Base-by-base conservation (phyloP, 2,329 filamentous ascomycete species). In the Cadophora gregata region DNA sequence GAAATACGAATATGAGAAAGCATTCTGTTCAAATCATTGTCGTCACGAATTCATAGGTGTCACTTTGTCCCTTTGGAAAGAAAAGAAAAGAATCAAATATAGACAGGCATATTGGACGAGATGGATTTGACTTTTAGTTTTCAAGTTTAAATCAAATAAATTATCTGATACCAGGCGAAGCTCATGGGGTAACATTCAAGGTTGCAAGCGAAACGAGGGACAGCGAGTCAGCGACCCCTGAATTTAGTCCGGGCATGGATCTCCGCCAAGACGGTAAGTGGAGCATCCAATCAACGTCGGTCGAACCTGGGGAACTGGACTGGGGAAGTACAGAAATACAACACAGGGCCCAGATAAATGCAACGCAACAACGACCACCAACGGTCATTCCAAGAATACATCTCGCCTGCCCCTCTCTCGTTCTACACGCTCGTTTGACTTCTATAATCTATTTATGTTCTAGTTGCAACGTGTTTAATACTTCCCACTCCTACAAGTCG, bases 161-260 rank as follows among this genome's bases (percentile, higher is more conserved):
- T n/a, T 14, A 38, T 38, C 36, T 8, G 12, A 7, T 38, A 7
- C 12, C 36, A 8, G 3, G 7, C 36, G 36, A 38, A 16, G 36
- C n/a, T n/a, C n/a, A n/a, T n/a, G n/a, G n/a, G n/a, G n/a, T n/a
- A n/a, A n/a, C n/a, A n/a, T n/a, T n/a, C 31, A 33, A 10, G 31
- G 5, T 10, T 38, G 12, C 25, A 42, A 29, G 38, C 19, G 56
- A 59, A 29, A 24, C n/a, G n/a, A n/a, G n/a, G n/a, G n/a, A n/a
- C n/a, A n/a, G n/a, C n/a, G n/a, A n/a, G n/a, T n/a, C n/a, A 8
- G 47, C 14, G 62, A 65, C 66, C 66, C 66, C 66, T 68, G 66
- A 65, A 48, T 50, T 53, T 65, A 62, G 59, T 36, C 58, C 50
- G 31, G 24, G 27, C 10, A 50, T 25, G 29, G 45, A 66, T 62